These are phyloP conservation scores for Cyberlindnera veronae DNA, from an alignment of 805 yeast species.

Conservation along the genomic window DNA sequence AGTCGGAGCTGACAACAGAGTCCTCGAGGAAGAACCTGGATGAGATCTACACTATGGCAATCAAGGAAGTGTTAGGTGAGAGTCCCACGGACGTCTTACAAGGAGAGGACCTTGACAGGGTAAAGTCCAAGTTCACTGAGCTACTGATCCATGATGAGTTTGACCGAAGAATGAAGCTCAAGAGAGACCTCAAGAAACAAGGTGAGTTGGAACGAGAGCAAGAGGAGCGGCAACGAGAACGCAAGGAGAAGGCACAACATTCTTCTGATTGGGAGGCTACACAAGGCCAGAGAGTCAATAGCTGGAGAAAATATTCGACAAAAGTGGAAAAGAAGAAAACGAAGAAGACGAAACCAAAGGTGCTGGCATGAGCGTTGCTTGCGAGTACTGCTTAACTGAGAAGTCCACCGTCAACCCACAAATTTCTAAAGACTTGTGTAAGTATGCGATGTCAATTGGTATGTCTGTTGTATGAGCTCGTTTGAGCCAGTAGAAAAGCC, in stretches of 20 bases:
- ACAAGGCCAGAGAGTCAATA: background rate
- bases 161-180: background rate
- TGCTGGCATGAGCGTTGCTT: background rate
- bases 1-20: conserved; percentile 19
- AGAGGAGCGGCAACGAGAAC: background rate
- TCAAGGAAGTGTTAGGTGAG: background rate
- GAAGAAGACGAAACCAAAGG: background rate
- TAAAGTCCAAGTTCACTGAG: background rate
- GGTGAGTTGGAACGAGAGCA: background rate
- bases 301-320: background rate
- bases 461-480: no score
- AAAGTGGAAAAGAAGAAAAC: background rate
- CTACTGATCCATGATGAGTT: background rate
- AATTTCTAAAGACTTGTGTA: no score
- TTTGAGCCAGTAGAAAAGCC: no score
- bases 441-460: no score
- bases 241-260: background rate
- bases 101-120: background rate
- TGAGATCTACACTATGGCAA: background rate
- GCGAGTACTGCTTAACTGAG: no score
- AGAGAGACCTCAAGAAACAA: background rate
- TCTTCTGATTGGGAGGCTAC: background rate
- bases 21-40: background rate
- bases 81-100: background rate
- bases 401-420: no score